These are phyloP conservation scores for Amanita muscaria DNA, from an alignment of 768 basidiomycete genomes.

Conservation along the genomic window DNA sequence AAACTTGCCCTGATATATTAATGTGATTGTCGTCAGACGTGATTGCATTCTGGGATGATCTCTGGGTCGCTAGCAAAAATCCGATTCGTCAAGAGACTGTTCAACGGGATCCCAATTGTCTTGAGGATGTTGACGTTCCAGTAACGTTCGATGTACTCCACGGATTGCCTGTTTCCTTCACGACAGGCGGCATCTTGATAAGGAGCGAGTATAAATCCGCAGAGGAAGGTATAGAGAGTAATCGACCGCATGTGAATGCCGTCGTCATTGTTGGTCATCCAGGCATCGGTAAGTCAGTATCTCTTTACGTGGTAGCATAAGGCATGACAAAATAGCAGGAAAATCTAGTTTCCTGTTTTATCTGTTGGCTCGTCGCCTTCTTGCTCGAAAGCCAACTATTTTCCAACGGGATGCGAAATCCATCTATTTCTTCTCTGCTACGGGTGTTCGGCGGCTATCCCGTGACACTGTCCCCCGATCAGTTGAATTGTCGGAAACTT, in stretches of 20 bases:
- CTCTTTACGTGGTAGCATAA: constrained; percentile 1
- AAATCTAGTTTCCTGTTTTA: constrained; percentile 8
- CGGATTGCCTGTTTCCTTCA: constrained; percentile 4
- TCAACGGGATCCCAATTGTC: constrained; percentile 6
- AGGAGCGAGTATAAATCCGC: constrained; percentile 7
- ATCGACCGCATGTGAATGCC: background rate
- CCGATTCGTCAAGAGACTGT: constrained; percentile 7
- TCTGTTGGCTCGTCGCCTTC: constrained; percentile 6
- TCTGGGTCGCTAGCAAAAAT: constrained; percentile 6
- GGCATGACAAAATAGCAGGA: constrained; percentile 1
- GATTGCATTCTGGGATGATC: background rate
- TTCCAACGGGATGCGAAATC: constrained; percentile 4
- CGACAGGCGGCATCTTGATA: constrained; percentile 5
- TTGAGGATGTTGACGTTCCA: constrained; percentile 9
- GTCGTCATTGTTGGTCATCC: constrained; percentile 3
- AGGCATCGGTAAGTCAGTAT: constrained; percentile 4
- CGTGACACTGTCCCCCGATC: background rate
- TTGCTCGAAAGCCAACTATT: constrained; percentile 4
- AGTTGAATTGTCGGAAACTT: constrained; percentile 1
- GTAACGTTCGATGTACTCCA: constrained; percentile 5
- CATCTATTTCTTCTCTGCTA: constrained; percentile 5
- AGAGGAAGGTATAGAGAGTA: background rate
- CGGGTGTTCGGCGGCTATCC: background rate
- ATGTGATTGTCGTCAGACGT: constrained; percentile 1
- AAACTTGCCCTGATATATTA: background rate